Base-by-base conservation (phyloP, 2,329 filamentous ascomycete genomes). In the Hortaea werneckii region DNA sequence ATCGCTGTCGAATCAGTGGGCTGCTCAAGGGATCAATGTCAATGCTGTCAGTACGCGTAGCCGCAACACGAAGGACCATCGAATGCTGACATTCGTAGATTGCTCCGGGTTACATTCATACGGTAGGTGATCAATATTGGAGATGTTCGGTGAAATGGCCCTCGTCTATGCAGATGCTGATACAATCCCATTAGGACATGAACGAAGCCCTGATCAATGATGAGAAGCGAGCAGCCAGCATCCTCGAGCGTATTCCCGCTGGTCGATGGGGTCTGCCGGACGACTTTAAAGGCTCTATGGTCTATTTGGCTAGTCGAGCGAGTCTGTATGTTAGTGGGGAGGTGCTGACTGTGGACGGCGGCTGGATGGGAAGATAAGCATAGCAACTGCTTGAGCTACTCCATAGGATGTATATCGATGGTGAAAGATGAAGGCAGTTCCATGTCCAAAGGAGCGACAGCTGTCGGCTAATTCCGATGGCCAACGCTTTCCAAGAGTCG, bases 21-120 rank as follows among this genome's bases (percentile, higher is more conserved):
- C 82, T 0, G 65, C 72, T 12, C 76, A 80, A 58, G 87, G 87
- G 1, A 75, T 95, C 50, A 86, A 77, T 1, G 87, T 94, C 37
- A 95, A 94, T 64, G 85, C 84, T 6, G 43, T 45, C 3, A 30
- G 43, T 20, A 6, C 13, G 12, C n/a, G 13, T 11, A 27, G 7
- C 5, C 39, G 26, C 11, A 12, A 10, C 6, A 7, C 3, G 13
- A 26, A 1, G 9, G 29, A 8, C 20, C 8, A 27, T 20, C 39
- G 12, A 11, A 29, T 37, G 7, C 26, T 34, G 12, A 11, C 12
- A 32, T 8, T 27, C 2, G 12, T 37, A 45, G 43, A 86, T 94
- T 60, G 87, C 87, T 2, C 88, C 88, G 0, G 88, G 88, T 0
- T 94, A 94, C 65, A 85, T 94, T 56, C 84, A 78, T 42, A 94